Conservation (phyloP, 1,139 yeast genomes). For the Meyerozyma athensensis region DNA sequence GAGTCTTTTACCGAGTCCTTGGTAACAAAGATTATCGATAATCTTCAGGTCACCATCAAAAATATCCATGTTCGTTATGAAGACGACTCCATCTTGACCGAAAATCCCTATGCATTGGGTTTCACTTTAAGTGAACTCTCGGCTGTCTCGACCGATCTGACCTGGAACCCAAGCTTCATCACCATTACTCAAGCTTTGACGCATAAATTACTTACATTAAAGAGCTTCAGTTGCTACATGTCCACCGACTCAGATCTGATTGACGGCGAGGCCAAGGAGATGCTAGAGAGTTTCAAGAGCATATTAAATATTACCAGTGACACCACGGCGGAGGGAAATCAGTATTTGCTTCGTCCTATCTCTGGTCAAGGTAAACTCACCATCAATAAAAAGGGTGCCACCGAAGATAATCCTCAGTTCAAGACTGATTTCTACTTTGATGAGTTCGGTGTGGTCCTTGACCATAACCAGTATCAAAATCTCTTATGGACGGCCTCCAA, state of each 20-base stretch:
- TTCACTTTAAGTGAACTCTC: constrained; percentile 79
- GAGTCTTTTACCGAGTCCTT: constrained; percentile 85
- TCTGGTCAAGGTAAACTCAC: constrained; percentile 83
- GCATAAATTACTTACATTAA: constrained; percentile 71
- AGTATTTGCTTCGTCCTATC: constrained; percentile 80
- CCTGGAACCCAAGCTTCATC: constrained; percentile 85
- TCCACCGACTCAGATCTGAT: constrained; percentile 62
- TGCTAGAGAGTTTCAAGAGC: constrained; percentile 38
- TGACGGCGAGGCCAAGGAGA: constrained; percentile 36
- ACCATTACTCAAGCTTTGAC: constrained; percentile 65
- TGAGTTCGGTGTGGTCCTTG: constrained; percentile 80
- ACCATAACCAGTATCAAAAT: constrained; percentile 80
- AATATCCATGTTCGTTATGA: constrained; percentile 92
- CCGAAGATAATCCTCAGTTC: constrained; percentile 66
- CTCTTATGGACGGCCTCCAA: constrained; percentile 77
- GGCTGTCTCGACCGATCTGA: constrained; percentile 82
- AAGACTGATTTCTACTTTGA: constrained; percentile 76
- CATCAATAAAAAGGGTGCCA: constrained; percentile 72
- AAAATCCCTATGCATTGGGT: constrained; percentile 78
- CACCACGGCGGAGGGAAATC: constrained; percentile 30
- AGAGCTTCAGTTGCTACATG: constrained; percentile 79
- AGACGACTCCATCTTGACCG: constrained; percentile 65
- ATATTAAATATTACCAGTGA: constrained; percentile 15
- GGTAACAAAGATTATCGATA: constrained; percentile 86
- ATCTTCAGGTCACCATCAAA: constrained; percentile 86